phyloP scores from a whole-genome alignment of 371 early-diverging fungal genomes.

The Mortierella sp. region DNA sequence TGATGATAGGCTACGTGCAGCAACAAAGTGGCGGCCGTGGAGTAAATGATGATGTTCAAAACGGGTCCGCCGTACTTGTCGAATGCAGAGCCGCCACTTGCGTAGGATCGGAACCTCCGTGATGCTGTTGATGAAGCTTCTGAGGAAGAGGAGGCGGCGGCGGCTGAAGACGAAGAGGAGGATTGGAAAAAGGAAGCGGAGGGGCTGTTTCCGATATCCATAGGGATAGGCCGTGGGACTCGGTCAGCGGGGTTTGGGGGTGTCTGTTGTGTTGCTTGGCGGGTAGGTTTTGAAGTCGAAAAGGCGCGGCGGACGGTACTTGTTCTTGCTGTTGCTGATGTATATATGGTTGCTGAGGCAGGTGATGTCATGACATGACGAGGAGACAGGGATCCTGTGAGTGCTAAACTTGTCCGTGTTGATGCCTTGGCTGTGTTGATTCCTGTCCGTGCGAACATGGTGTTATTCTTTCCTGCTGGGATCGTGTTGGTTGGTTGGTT shows the following conservation, averaged over 20 bases:
- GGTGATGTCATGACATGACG: not conserved
- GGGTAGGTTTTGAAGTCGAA: slow-evolving; percentile 23
- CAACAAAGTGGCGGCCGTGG: slow-evolving; percentile 34
- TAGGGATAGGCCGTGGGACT: slow-evolving; percentile 52
- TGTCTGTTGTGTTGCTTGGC: not conserved
- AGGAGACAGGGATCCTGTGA: slow-evolving; percentile 6
- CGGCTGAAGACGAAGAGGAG: not conserved
- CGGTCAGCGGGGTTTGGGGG: slow-evolving; percentile 23
- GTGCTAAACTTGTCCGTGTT: not conserved
- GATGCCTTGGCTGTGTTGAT: not conserved
- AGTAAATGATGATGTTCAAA: slow-evolving; percentile 38
- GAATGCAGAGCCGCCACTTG: slow-evolving; percentile 28
- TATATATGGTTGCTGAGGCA: not conserved
- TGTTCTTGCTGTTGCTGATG: not conserved
- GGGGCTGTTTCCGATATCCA: slow-evolving; percentile 51
- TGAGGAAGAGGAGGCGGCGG: slow-evolving; percentile 4
- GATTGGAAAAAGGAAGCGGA: slow-evolving; percentile 20
- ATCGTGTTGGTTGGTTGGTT: not conserved
- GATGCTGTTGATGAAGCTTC: slow-evolving; percentile 1
- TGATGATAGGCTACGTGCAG: slow-evolving; percentile 42
- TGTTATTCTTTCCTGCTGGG: not conserved
- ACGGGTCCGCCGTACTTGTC: slow-evolving; percentile 42
- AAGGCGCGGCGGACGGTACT: slow-evolving; percentile 8
- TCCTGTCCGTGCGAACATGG: slow-evolving; percentile 42
- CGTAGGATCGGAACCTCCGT: slow-evolving; percentile 7